A percentile compares a stretch with the other conserved stretches of the same genome.
Conservation (phyloP, 306 rosid genomes). For the Lablab purpureus region DNA sequence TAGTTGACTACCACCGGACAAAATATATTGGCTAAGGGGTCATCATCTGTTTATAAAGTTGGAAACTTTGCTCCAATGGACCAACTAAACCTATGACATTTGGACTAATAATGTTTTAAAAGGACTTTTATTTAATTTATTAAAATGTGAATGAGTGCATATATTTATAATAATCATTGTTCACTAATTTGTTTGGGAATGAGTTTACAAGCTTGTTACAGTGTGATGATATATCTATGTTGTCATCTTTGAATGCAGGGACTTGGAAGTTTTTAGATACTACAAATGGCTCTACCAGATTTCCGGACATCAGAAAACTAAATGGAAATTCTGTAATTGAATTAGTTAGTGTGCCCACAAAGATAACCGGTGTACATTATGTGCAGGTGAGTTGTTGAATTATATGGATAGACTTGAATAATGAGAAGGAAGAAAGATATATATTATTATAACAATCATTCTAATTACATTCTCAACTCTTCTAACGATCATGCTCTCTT, state of each 20-base stretch:
- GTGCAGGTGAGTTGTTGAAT: conserved; percentile 81
- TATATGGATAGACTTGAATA: conserved; percentile 1
- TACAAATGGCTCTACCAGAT: conserved; percentile 76
- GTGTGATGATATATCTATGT: conserved; percentile 25
- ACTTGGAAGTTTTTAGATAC: conserved; percentile 84
- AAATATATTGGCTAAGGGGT: conserved; percentile 26
- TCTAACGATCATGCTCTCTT: too few relatives aligned
- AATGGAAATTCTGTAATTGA: conserved; percentile 86
- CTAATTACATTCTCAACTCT: too few relatives aligned
- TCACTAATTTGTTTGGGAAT: conserved; percentile 12
- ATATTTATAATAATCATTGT: conserved; percentile 27
- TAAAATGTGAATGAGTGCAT: conserved; percentile 21
- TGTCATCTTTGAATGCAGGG: conserved; percentile 70
- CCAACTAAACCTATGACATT: conserved; percentile 33
- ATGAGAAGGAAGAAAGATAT: too few relatives aligned
- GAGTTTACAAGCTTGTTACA: conserved; percentile 26
- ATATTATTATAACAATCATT: too few relatives aligned
- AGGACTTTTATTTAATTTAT: conserved; percentile 11
- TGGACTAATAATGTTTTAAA: conserved; percentile 11
- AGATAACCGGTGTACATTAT: conserved; percentile 95
- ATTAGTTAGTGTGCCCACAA: conserved; percentile 89
- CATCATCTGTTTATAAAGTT: conserved; percentile 6
- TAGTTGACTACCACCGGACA: conserved; percentile 21
- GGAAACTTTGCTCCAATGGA: conserved; percentile 34
- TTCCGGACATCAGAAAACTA: conserved; percentile 85